phyloP scores from a whole-genome alignment of 345 rosid genomes.

The Acer saccharum region DNA sequence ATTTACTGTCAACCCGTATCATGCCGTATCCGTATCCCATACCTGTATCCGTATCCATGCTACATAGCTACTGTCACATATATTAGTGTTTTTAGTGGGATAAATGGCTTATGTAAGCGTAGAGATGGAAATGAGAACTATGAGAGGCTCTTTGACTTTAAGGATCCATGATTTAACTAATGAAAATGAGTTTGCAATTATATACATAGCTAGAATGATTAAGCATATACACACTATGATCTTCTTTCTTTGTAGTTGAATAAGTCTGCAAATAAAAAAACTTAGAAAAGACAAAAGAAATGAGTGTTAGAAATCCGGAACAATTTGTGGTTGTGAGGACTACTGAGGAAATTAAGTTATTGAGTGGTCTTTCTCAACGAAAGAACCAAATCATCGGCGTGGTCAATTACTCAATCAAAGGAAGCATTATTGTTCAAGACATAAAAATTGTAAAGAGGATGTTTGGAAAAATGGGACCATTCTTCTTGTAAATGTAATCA shows the following conservation, averaged over 20 bases:
- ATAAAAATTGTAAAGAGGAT: neutral
- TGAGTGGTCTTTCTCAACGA: constrained; percentile 18
- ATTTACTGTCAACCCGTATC: too few species aligned
- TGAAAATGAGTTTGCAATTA: too few species aligned
- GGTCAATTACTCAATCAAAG: neutral
- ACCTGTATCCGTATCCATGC: too few species aligned
- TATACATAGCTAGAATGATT: too few species aligned
- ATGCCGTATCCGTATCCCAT: too few species aligned
- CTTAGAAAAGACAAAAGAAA: constrained; percentile 18
- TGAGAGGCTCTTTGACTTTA: too few species aligned
- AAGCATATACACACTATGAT: neutral
- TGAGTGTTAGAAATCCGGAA: constrained; percentile 8
- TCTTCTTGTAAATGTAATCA: neutral
- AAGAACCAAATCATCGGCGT: constrained; percentile 1
- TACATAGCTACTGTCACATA: too few species aligned
- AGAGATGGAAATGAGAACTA: too few species aligned
- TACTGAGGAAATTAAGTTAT: neutral
- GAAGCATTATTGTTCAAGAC: neutral
- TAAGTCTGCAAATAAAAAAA: neutral
- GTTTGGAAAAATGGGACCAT: neutral
- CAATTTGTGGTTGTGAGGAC: constrained; percentile 6
- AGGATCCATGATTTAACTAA: too few species aligned
- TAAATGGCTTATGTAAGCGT: too few species aligned
- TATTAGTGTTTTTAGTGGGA: too few species aligned
- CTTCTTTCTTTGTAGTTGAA: neutral